Conservation (phyloP, 2,329 filamentous ascomycete species). For the Colletotrichum acutatum region DNA sequence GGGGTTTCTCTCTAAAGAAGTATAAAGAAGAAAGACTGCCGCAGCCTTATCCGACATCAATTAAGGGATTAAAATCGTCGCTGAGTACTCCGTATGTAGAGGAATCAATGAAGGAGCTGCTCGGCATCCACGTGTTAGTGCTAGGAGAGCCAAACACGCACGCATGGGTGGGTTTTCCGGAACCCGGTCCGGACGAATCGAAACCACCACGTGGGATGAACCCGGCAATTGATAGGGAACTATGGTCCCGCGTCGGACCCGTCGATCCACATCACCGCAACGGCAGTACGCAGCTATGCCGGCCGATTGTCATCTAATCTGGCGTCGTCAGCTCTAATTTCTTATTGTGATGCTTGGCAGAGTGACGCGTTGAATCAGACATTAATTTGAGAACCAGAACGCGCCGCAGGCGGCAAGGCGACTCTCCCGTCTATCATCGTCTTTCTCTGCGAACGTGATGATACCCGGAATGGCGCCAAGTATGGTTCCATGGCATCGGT, state of each 20-base stretch:
- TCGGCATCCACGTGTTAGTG: slow-evolving; percentile 10
- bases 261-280: background rate
- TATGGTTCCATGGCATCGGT: background rate
- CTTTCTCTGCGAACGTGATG: background rate
- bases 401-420: background rate
- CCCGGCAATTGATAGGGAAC: slow-evolving; percentile 22
- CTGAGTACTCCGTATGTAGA: background rate
- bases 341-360: background rate
- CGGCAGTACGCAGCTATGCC: background rate
- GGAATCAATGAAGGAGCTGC: slow-evolving; percentile 5
- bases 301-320: background rate
- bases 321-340: background rate
- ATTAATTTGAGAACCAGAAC: background rate
- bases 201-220: slow-evolving; percentile 31
- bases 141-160: no score
- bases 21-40: no score
- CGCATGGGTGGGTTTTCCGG: background rate
- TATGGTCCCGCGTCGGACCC: background rate
- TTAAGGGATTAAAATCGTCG: background rate
- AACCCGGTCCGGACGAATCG: slow-evolving; percentile 16
- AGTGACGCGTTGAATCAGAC: background rate
- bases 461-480: background rate
- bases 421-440: background rate
- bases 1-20: background rate
- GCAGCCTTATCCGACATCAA: background rate